These are phyloP conservation scores for Hymenoscyphus scutula DNA, from an alignment of 2,329 filamentous ascomycete genomes.

Conservation along the genomic window DNA sequence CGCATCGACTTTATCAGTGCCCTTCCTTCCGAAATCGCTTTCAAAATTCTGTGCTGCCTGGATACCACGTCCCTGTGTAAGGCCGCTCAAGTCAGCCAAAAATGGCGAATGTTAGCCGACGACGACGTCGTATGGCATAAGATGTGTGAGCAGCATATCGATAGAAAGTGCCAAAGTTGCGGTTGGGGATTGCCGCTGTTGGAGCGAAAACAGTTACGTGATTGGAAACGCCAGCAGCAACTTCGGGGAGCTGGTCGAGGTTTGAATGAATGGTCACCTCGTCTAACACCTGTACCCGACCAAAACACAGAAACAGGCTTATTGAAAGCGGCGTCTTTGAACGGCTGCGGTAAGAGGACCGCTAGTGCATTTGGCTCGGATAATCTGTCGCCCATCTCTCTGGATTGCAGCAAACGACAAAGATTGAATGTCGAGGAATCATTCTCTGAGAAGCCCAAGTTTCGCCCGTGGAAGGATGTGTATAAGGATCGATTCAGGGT, in stretches of 20 bases:
- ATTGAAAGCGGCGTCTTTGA: constrained; percentile 16
- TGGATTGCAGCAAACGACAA: constrained; percentile 28
- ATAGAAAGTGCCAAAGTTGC: constrained; percentile 89
- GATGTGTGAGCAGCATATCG: constrained; percentile 97
- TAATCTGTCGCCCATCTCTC: constrained; percentile 13
- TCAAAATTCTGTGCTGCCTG: constrained; percentile 88
- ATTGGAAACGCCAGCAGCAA: constrained; percentile 75
- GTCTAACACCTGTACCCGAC: constrained; percentile 48
- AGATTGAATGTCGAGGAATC: constrained; percentile 26
- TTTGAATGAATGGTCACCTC: constrained; percentile 51
- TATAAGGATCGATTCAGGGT: constrained; percentile 96
- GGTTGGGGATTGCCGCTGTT: constrained; percentile 91
- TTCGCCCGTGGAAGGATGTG: constrained; percentile 90
- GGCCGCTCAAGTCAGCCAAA: constrained; percentile 86
- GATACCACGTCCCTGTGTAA: constrained; percentile 95
- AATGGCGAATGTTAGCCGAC: constrained; percentile 88
- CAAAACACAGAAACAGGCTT: constrained; percentile 15
- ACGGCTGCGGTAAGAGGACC: constrained; percentile 28
- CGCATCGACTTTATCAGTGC: constrained; percentile 95
- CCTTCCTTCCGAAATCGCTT: constrained; percentile 83
- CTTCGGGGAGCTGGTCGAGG: constrained; percentile 61
- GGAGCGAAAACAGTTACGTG: constrained; percentile 82
- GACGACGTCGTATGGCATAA: constrained; percentile 97
- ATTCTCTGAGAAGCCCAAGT: constrained; percentile 44
- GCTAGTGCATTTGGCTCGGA: constrained; percentile 23